Percentiles rank a stretch among this genome's conserved stretches.
These are phyloP conservation scores for Colletotrichum sublineola DNA, from an alignment of 2,329 filamentous ascomycete species.

Conservation along the genomic window DNA sequence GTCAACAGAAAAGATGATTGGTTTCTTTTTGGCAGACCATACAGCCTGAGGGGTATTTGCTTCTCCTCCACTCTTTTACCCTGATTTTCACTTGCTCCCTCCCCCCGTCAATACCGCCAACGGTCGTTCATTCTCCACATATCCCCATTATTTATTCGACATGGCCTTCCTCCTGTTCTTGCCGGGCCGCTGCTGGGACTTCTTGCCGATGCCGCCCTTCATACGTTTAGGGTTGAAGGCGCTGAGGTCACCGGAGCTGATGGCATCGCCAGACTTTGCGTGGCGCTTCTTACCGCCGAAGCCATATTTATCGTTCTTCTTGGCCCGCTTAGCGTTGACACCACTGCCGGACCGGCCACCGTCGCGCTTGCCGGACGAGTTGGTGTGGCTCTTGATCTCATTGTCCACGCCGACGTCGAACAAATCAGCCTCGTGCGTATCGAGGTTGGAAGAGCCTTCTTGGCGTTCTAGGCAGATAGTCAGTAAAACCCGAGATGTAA, in stretches of 20 bases:
- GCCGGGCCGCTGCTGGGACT: conserved; percentile 60
- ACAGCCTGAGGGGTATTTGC: conserved; percentile 29
- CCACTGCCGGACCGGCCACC: conserved; percentile 53
- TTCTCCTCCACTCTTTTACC: conserved; percentile 14
- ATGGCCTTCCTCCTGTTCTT: conserved; percentile 66
- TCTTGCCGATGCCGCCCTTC: conserved; percentile 69
- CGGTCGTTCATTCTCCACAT: not conserved
- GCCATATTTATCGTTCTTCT: conserved; percentile 95
- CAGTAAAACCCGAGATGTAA: conserved; percentile 1
- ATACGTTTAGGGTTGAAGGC: conserved; percentile 88
- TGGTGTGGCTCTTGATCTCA: conserved; percentile 67
- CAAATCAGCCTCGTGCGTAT: conserved; percentile 83
- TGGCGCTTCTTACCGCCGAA: conserved; percentile 97
- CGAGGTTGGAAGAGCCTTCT: conserved; percentile 72
- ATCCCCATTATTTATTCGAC: conserved; percentile 45
- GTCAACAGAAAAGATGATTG: conserved; percentile 1
- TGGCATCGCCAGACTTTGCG: conserved; percentile 89
- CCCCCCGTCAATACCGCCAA: not conserved
- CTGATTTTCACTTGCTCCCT: not conserved
- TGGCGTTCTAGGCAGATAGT: conserved; percentile 76
- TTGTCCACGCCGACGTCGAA: conserved; percentile 91
- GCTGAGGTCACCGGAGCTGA: conserved; percentile 83
- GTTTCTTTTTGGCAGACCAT: not conserved
- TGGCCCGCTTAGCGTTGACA: conserved; percentile 80
- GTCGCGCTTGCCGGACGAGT: conserved; percentile 55